Base-by-base conservation (phyloP, 371 early-diverging fungal genomes). In the Blakeslea trispora region DNA sequence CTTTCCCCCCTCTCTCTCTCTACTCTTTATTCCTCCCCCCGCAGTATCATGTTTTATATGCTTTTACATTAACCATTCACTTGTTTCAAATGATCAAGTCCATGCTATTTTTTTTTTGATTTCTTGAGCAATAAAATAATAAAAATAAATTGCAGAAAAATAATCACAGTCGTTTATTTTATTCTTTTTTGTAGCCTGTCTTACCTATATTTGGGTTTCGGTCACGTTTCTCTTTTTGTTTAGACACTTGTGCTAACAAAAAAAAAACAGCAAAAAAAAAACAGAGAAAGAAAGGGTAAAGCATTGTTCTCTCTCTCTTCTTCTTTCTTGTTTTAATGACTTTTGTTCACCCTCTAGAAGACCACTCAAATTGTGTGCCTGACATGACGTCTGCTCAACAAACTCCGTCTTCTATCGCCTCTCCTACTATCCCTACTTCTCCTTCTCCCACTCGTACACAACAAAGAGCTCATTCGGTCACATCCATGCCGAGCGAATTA, bases 381-480 rank as follows among this genome's bases (percentile, higher is more conserved):
- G 51, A 50, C 53, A 50, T 48, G 34, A 45, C 19, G 23, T 19
- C 34, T 44, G 18, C 51, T 17, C 50, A 56, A 42, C 57, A 56
- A 53, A 63, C 63, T 63, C 62, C 62, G 57, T 50, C n/a, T n/a
- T n/a, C n/a, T n/a, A n/a, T n/a, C n/a, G n/a, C n/a, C n/a, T n/a
- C n/a, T n/a, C n/a, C n/a, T n/a, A n/a, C n/a, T n/a, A n/a, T n/a
- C n/a, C n/a, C n/a, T n/a, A n/a, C 59, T 37, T 50, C 37, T 21
- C 22, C 37, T 10, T 35, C 50, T 34, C 32, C 34, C 41, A 55
- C 50, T 59, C 44, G 46, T 22, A 62, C 50, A 19, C 71, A 71
- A 46, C 77, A 73, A 59, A 53, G 77, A 55, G 77, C 77, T 18
- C 67, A 77, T 40, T 71, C 71, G 9, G 77, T 77, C 13, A 77